Conservation (phyloP, 163 green algal genomes). For the Volvox carteri region DNA sequence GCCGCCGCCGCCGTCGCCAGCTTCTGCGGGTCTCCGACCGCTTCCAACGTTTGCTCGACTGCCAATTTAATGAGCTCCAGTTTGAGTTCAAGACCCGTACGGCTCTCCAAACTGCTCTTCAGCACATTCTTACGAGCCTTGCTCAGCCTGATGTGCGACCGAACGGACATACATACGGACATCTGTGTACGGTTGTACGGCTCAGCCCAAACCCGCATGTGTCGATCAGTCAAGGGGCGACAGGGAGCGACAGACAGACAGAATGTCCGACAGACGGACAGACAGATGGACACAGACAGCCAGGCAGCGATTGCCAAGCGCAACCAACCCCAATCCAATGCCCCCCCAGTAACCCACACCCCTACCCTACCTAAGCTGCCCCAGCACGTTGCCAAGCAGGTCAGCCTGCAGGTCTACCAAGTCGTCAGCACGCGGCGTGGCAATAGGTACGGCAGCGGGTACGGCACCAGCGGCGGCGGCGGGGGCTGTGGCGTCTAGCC, state of each 20-base stretch:
- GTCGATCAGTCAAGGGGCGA: neutral
- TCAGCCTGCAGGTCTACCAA: constrained; percentile 18
- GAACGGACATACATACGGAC: neutral
- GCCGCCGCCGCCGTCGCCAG: neutral
- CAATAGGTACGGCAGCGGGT: neutral
- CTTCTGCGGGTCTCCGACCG: neutral
- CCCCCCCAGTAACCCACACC: neutral
- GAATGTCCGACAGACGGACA: neutral
- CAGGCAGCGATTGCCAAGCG: too few species aligned
- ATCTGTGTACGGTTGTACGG: too few species aligned
- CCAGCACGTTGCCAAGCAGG: constrained; percentile 17
- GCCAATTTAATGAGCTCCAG: constrained; percentile 1
- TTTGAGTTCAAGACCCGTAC: constrained; percentile 13
- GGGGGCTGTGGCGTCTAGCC: neutral
- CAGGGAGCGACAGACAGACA: neutral
- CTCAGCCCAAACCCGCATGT: too few species aligned
- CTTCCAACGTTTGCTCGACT: constrained; percentile 24
- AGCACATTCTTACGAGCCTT: constrained; percentile 21
- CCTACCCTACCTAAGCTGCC: constrained; percentile 13
- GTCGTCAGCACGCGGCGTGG: neutral
- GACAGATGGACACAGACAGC: too few species aligned
- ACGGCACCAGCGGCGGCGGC: too few species aligned
- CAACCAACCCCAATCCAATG: too few species aligned
- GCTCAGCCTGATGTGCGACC: constrained; percentile 4
- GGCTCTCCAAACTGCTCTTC: neutral